Evolutionary conservation across 2,329 filamentous ascomycete genomes (phyloP).

Genomic region (Sordariomycetes sp.): DNA sequence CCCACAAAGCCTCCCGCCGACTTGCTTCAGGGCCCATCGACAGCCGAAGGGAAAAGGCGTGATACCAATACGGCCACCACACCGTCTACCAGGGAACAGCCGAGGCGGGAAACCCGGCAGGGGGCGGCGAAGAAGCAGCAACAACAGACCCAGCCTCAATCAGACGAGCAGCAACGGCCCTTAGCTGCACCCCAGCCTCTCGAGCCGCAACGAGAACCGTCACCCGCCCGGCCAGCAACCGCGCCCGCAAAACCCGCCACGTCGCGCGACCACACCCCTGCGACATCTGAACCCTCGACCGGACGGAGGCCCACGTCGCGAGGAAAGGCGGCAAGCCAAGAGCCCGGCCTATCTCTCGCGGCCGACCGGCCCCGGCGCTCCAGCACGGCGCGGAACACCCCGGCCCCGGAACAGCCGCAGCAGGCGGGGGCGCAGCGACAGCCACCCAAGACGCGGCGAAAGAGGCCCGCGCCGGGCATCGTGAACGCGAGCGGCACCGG

Average conservation of each 20-base stretch:
- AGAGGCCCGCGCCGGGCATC: constrained; percentile 59
- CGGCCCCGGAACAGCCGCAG: constrained; percentile 30
- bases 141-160: constrained; percentile 21
- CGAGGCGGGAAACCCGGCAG: constrained; percentile 31
- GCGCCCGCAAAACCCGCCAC: constrained; percentile 10
- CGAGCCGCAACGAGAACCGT: constrained; percentile 12
- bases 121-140: constrained; percentile 21
- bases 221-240: background rate
- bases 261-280: constrained; percentile 21
- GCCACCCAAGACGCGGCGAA: constrained; percentile 41
- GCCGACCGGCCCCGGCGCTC: constrained; percentile 39
- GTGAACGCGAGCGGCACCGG: constrained; percentile 50
- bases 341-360: constrained; percentile 33
- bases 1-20: constrained; percentile 22
- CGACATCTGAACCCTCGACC: constrained; percentile 11
- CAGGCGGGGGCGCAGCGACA: constrained; percentile 11
- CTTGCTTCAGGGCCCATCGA: constrained; percentile 23
- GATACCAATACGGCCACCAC: constrained; percentile 18
- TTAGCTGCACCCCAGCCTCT: constrained; percentile 6
- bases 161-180: constrained; percentile 9
- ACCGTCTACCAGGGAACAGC: constrained; percentile 17
- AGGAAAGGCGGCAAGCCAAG: constrained; percentile 37
- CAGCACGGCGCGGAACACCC: constrained; percentile 44
- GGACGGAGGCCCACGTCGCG: constrained; percentile 35
- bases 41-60: constrained; percentile 4